Conservation (phyloP, 78 protist species). For the Dictyostelium intermedium region DNA sequence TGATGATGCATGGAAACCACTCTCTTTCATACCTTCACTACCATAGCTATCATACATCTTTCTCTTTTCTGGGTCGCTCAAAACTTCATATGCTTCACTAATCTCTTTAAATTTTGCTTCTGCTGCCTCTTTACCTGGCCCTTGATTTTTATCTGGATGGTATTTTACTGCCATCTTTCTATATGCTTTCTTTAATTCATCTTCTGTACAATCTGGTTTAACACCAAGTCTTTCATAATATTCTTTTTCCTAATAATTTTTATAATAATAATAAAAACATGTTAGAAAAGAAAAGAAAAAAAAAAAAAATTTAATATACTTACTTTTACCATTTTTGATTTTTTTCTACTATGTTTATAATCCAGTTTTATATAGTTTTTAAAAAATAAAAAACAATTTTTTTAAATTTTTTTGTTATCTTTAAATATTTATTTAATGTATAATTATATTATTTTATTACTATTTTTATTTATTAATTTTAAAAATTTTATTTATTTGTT, state of each 20-base stretch:
- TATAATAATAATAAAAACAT: neutral
- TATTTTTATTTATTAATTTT: neutral
- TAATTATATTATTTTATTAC: neutral
- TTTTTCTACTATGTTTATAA: neutral
- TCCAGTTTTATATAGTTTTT: neutral
- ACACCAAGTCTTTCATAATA: constrained; percentile 73
- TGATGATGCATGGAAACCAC: constrained; percentile 78
- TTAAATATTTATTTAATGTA: neutral
- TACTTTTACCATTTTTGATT: constrained; percentile 37
- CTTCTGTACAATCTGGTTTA: constrained; percentile 34
- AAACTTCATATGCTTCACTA: constrained; percentile 93
- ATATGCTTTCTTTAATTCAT: constrained; percentile 71
- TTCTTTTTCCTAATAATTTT: constrained; percentile 33
- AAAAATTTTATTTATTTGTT: neutral
- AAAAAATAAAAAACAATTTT: neutral
- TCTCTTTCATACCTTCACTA: constrained; percentile 91
- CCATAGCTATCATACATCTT: constrained; percentile 94
- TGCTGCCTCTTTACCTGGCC: constrained; percentile 49
- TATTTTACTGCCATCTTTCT: constrained; percentile 94
- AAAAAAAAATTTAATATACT: neutral
- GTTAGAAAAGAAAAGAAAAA: neutral
- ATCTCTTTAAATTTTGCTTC: constrained; percentile 87
- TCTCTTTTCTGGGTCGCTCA: constrained; percentile 92
- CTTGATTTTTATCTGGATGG: constrained; percentile 98
- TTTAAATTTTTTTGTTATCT: neutral